Evolutionary conservation across 2,329 filamentous ascomycete genomes (phyloP).

Genomic region (Penicillium glabrum): DNA sequence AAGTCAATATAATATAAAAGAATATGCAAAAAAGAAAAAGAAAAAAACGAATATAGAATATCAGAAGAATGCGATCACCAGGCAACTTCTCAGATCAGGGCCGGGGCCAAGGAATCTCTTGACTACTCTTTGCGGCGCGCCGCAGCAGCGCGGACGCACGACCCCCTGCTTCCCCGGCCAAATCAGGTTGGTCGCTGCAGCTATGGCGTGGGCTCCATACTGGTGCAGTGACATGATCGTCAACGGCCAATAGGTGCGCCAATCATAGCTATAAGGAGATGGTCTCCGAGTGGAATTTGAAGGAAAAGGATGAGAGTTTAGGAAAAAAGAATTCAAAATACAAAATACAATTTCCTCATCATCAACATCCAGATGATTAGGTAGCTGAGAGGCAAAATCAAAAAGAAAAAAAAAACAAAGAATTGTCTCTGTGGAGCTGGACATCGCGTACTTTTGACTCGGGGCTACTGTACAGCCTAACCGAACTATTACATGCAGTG

Average conservation of each 20-base stretch:
- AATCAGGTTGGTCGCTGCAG: constrained; percentile 24
- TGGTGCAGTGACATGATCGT: constrained; percentile 18
- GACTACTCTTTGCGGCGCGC: constrained; percentile 37
- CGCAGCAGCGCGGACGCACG: constrained; percentile 30
- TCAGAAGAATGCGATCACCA: constrained; percentile 21
- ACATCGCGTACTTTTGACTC: constrained; percentile 30
- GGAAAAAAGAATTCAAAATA: neutral
- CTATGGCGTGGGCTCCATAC: constrained; percentile 13
- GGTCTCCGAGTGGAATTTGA: constrained; percentile 1
- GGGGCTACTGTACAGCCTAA: constrained; percentile 20
- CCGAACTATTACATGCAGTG: constrained; percentile 28
- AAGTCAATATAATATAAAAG: neutral
- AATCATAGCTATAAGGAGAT: neutral
- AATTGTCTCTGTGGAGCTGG: constrained; percentile 13
- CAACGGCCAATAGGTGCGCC: constrained; percentile 10
- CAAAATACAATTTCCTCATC: neutral
- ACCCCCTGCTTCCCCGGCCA: constrained; percentile 35
- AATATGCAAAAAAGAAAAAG: neutral
- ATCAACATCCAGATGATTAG: neutral
- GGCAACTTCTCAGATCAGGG: constrained; percentile 23
- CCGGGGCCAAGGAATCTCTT: constrained; percentile 24
- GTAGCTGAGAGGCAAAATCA: neutral
- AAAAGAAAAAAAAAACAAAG: neutral
- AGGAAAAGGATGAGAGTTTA: neutral
- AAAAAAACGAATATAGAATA: neutral